Evolutionary conservation across 202 grass and related monocot genomes (phyloP), one percentile per base, ranked within the genome.

Genomic region (Eragrostis tef): DNA sequence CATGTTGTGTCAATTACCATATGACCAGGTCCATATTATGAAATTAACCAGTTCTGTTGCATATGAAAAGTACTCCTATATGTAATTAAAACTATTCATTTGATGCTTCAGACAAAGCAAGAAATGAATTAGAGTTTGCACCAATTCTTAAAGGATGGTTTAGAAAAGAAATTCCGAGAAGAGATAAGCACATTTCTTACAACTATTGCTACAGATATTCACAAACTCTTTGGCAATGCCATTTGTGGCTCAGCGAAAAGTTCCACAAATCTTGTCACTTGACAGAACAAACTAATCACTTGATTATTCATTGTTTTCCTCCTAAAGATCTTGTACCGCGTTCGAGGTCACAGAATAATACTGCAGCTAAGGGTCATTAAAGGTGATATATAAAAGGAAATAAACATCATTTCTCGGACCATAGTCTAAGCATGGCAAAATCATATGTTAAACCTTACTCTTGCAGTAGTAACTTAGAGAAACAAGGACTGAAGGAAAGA

Each of bases 371-470:
- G 11, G 24, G 9, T 36, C 31, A 71, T 9, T 53, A 11, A 43
- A 48, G 16, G 2, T 75, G 49, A 67, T 12, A 46, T 71, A 85
- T 7, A 26, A 71, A 54, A 79, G 54, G 14, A 71, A 64, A 52
- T 43, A 11, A 70, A 43, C 10, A 42, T 21, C 44, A 50, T 70
- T 66, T 63, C 42, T 42, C 44, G 16, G 11, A 63, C 2, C 51
- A 70, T 27, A 51, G 43, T 31, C 17, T 29, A 44, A 85, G 2
- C 54, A 64, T 44, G 45, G 29, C 29, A 31, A 31, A 31, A 31
- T 31, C 1, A 34, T 15, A 62, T 17, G 26, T 25, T 84, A 47
- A 26, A 4, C 50, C 59, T 57, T 1, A 64, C 19, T 24, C 3
- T 59, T 2, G 21, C 54, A 10, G 27, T 12, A 19, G 53, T 70